These are phyloP conservation scores for Tetraselmis chui DNA, from an alignment of 139 green algal species.

Conservation along the genomic window DNA sequence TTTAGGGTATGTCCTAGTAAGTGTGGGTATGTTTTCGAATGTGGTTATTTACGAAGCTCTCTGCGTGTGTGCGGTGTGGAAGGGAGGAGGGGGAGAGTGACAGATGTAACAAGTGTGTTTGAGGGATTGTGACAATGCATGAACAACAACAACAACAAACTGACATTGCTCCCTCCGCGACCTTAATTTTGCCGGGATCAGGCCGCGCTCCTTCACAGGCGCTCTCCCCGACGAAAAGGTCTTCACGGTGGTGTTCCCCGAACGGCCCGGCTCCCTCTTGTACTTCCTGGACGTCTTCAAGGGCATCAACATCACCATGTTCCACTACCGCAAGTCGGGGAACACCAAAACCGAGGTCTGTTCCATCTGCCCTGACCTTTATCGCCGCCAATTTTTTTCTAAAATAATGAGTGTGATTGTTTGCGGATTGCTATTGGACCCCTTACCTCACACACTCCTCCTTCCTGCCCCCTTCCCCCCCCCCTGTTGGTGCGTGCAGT, in stretches of 20 bases:
- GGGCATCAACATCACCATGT: constrained; percentile 88
- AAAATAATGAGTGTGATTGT: neutral
- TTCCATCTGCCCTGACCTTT: too few relatives aligned
- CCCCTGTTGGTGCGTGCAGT: too few relatives aligned
- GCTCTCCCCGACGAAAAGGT: constrained; percentile 68
- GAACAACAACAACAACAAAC: too few relatives aligned
- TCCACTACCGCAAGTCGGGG: constrained; percentile 88
- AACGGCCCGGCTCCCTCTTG: constrained; percentile 75
- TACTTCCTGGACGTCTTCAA: constrained; percentile 77
- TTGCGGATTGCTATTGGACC: neutral
- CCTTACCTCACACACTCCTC: neutral
- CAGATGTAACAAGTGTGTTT: too few relatives aligned
- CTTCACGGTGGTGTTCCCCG: constrained; percentile 84
- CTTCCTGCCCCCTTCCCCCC: constrained; percentile 62
- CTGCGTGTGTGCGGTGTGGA: neutral
- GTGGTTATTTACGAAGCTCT: too few relatives aligned
- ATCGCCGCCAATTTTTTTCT: too few relatives aligned
- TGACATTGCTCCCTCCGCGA: neutral
- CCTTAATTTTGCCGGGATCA: constrained; percentile 18
- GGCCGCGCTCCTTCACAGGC: constrained; percentile 56
- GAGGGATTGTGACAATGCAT: too few relatives aligned
- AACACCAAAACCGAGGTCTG: neutral
- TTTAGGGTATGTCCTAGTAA: too few relatives aligned
- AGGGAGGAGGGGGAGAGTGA: too few relatives aligned
- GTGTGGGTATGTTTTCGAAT: too few relatives aligned